Evolutionary conservation across 495 filamentous ascomycete genomes (phyloP).

Genomic region (Trichoderma virens): DNA sequence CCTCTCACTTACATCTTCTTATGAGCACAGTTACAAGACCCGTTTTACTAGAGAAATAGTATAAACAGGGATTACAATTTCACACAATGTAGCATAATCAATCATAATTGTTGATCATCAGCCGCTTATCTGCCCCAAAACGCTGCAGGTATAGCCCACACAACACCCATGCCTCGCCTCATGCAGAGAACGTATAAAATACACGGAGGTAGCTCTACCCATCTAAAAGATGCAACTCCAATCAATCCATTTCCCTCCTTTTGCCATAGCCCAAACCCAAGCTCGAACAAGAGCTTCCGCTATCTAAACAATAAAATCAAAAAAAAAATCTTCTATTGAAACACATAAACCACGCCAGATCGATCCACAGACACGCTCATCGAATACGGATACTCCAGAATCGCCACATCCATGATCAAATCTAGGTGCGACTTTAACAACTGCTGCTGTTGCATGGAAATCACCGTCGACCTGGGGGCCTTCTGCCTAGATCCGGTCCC

Average conservation of each 20-base stretch:
- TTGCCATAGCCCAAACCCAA: neutral
- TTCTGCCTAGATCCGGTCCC: conserved; percentile 23
- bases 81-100: too few relatives aligned
- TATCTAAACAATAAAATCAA: neutral
- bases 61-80: too few relatives aligned
- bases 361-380: conserved; percentile 90
- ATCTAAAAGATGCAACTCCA: neutral
- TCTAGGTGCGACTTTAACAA: conserved; percentile 82
- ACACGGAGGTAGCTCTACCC: too few relatives aligned
- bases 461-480: conserved; percentile 68
- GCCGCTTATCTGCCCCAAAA: too few relatives aligned
- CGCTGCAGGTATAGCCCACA: too few relatives aligned
- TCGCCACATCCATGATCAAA: conserved; percentile 75
- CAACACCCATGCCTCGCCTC: too few relatives aligned
- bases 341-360: conserved; percentile 87
- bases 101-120: too few relatives aligned
- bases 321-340: conserved; percentile 33
- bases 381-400: conserved; percentile 82
- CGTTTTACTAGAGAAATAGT: too few relatives aligned
- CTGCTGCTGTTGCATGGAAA: conserved; percentile 80
- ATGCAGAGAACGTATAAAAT: too few relatives aligned
- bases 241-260: neutral
- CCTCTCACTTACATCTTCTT: neutral
- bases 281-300: neutral
- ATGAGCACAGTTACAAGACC: neutral